Base-by-base conservation (phyloP, 371 early-diverging fungal species). In the Haplosporangium sp. region DNA sequence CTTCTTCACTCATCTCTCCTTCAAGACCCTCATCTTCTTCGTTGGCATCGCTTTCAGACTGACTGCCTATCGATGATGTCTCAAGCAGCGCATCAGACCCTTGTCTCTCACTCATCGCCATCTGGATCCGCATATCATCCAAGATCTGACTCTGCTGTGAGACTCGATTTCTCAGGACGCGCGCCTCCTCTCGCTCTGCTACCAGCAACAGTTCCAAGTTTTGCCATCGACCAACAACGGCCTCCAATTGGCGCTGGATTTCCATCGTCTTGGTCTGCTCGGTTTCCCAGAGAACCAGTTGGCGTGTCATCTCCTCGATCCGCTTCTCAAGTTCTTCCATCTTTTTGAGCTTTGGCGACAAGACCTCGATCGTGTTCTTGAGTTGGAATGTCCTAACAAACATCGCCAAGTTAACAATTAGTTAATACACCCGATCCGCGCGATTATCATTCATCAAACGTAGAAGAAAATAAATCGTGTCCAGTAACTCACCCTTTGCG, bases 231-330 rank as follows among this genome's bases (percentile, higher is more conserved):
- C 64, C 48, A 18, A 76, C 69, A 10, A 81, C 60, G 7, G 50
- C n/a, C 41, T 82, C 82, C 67, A 81, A 21, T 21, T 73, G 77
- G 2, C 59, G 52, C 21, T 82, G 75, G 46, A 65, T 55, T 40
- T 82, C 82, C 46, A 57, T 52, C 14, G 53, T 54, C 58, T 81
- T 81, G 48, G 38, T 46, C 23, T 80, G 72, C 21, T 82, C 81
- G 9, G 69, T 56, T 48, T 83, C 83, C 86, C 89, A 90, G 6
- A 88, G 71, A 5, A 88, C 55, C 68, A 90, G 82, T 62, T 89
- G 86, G 16, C 86, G 84, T 1, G 90, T 86, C 60, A 90, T 69
- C 53, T 88, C 88, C 43, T 86, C 79, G 13, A 89, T 86, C 29
- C 84, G 83, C 59, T 86, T 83, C 50, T 90, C 88, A 29, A 86